These are phyloP conservation scores for Pleurostoma richardsiae DNA, from an alignment of 2,329 filamentous ascomycete genomes.

Conservation along the genomic window DNA sequence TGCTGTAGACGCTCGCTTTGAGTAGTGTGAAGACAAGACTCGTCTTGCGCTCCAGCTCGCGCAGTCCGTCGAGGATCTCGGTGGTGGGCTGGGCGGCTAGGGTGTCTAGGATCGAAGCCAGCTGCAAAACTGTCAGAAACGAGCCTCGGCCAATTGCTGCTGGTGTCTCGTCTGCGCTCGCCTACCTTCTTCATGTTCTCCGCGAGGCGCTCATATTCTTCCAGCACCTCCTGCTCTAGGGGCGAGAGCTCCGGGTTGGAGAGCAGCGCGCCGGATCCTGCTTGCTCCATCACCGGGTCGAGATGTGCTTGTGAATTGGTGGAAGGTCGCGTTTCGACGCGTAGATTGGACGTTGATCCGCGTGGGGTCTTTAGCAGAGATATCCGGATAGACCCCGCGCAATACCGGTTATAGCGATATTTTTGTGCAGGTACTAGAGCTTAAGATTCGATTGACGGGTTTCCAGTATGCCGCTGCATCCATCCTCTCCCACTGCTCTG, in stretches of 20 bases:
- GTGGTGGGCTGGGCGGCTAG: constrained; percentile 69
- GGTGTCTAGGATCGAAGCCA: constrained; percentile 54
- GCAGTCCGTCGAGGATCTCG: constrained; percentile 78
- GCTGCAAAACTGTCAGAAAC: constrained; percentile 31
- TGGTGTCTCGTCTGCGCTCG: neutral
- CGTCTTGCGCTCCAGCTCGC: constrained; percentile 89
- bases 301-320: too few species aligned
- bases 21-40: constrained; percentile 90
- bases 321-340: too few species aligned
- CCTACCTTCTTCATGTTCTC: constrained; percentile 86
- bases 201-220: constrained; percentile 84
- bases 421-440: too few species aligned
- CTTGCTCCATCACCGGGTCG: constrained; percentile 13
- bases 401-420: too few species aligned
- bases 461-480: too few species aligned
- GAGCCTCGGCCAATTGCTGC: neutral
- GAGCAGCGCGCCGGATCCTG: constrained; percentile 19
- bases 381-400: too few species aligned
- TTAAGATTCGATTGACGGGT: too few species aligned
- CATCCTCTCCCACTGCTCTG: too few species aligned
- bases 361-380: too few species aligned
- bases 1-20: constrained; percentile 98
- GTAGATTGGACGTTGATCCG: too few species aligned
- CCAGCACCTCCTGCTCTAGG: constrained; percentile 88
- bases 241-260: constrained; percentile 60